Conservation (phyloP, 2,329 filamentous ascomycete species). For the Diatrype stigma region DNA sequence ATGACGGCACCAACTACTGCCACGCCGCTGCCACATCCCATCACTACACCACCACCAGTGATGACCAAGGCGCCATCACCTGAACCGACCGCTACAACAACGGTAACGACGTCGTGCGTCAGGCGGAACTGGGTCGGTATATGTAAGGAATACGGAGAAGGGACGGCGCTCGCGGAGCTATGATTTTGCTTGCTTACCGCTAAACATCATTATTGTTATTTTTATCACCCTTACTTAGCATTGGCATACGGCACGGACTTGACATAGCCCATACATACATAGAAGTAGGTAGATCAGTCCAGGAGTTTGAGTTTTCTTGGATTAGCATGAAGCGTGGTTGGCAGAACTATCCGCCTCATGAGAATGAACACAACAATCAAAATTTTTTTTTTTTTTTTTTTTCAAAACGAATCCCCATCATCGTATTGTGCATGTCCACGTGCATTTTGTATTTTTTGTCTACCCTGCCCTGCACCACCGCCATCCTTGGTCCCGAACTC, state of each 20-base stretch:
- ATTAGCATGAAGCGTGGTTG: neutral
- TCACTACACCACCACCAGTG: constrained; percentile 9
- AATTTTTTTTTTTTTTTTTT: neutral
- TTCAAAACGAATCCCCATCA: no score
- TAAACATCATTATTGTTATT: neutral
- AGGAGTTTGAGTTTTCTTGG: neutral
- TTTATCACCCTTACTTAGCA: no score
- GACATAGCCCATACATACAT: no score
- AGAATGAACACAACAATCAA: neutral
- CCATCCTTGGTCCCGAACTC: no score
- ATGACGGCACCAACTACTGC: neutral
- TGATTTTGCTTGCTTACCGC: constrained; percentile 2
- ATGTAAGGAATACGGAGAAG: constrained; percentile 1
- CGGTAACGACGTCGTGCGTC: neutral
- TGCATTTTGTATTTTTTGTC: no score
- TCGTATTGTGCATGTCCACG: no score
- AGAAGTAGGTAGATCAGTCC: neutral
- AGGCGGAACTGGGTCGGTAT: neutral
- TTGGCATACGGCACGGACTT: neutral
- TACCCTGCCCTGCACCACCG: no score
- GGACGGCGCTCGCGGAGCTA: neutral
- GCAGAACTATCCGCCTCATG: neutral
- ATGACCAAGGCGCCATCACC: constrained; percentile 1
- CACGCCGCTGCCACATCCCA: constrained; percentile 3
- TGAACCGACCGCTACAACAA: neutral